Conservation (phyloP, 1,284 basidiomycete genomes). For the Rhodotorula sp. region DNA sequence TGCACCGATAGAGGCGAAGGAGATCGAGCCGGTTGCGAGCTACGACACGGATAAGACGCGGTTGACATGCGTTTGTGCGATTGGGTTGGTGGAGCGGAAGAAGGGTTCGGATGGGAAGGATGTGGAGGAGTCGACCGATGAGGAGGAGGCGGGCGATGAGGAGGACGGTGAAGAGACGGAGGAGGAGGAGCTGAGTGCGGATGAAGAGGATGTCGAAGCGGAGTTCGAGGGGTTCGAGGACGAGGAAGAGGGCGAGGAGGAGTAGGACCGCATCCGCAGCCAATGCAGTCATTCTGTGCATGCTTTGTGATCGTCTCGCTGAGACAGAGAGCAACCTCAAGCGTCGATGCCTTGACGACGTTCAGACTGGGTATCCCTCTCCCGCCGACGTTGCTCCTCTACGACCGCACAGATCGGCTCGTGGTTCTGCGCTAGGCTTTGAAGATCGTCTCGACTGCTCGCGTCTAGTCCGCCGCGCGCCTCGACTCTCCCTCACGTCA, state of each 20-base stretch:
- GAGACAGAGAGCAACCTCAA: too few relatives aligned
- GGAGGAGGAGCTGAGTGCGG: slow-evolving; percentile 45
- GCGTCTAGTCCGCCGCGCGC: too few relatives aligned
- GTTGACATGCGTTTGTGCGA: slow-evolving; percentile 65
- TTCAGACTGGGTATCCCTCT: too few relatives aligned
- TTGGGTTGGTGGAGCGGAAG: slow-evolving; percentile 47
- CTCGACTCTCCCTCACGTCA: too few relatives aligned
- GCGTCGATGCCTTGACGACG: too few relatives aligned
- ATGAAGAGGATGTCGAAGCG: slow-evolving; percentile 21
- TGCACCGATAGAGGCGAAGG: slow-evolving; percentile 45
- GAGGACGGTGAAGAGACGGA: slow-evolving; percentile 45
- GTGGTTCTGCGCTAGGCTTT: too few relatives aligned
- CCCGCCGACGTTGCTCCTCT: too few relatives aligned
- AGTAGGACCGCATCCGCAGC: background rate
- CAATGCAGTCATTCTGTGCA: too few relatives aligned
- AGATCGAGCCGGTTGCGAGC: slow-evolving; percentile 60
- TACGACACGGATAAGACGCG: slow-evolving; percentile 83
- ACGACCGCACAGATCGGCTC: too few relatives aligned
- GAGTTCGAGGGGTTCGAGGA: background rate
- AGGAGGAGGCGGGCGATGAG: slow-evolving; percentile 11
- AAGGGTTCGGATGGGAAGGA: background rate
- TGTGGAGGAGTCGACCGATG: slow-evolving; percentile 34
- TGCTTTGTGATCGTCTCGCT: too few relatives aligned
- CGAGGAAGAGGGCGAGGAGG: background rate
- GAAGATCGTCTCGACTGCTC: too few relatives aligned